Percentiles rank a stretch among this genome's conserved stretches.
Evolutionary conservation across 805 yeast species (phyloP).

Genomic region (Nakazawaea populi): DNA sequence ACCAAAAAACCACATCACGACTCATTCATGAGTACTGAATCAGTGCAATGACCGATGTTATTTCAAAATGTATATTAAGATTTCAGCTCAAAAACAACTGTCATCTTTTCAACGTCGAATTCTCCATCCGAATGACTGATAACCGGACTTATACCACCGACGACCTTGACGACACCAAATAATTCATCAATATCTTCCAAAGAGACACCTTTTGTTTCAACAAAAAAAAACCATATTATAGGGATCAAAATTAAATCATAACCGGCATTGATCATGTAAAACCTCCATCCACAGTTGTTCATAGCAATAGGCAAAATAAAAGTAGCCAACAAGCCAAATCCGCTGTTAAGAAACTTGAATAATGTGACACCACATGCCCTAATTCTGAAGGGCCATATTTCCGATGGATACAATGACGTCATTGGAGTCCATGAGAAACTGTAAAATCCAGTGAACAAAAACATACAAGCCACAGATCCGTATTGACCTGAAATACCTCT

Average conservation of each 20-base stretch:
- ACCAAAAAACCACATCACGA: too few relatives aligned
- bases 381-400: constrained; percentile 18
- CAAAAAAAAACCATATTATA: constrained; percentile 18
- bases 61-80: too few relatives aligned
- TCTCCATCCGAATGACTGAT: too few relatives aligned
- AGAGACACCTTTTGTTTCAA: constrained; percentile 21
- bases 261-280: constrained; percentile 19
- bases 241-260: constrained; percentile 17
- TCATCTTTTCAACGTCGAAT: too few relatives aligned
- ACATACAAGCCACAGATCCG: constrained; percentile 19
- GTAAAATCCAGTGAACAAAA: constrained; percentile 19
- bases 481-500: constrained; percentile 16
- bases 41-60: too few relatives aligned
- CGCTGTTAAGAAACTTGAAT: constrained; percentile 18
- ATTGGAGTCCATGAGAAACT: constrained; percentile 22
- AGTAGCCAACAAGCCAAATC: constrained; percentile 20
- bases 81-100: too few relatives aligned
- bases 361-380: constrained; percentile 23
- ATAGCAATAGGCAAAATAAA: constrained; percentile 25
- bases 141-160: too few relatives aligned
- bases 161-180: background rate
- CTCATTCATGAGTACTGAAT: too few relatives aligned
- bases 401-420: constrained; percentile 22
- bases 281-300: constrained; percentile 18
- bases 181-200: constrained; percentile 17